Evolutionary conservation across 1,284 basidiomycete species (phyloP).

Genomic region (Chalciporus sp.): DNA sequence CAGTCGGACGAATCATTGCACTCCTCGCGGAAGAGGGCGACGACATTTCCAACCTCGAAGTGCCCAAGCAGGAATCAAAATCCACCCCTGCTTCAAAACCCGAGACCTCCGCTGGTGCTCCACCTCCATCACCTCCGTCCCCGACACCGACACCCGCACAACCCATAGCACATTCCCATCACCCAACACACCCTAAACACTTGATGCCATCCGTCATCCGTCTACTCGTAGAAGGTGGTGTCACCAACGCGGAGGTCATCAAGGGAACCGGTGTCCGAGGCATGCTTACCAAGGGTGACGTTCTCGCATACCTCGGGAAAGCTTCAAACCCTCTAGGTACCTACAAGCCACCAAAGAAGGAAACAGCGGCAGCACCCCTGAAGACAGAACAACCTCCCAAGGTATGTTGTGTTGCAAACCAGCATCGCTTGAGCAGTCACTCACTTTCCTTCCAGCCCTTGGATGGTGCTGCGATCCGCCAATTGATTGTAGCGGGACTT

Average conservation of each 20-base stretch:
- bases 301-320: constrained; percentile 79
- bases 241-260: constrained; percentile 59
- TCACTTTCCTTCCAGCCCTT: constrained; percentile 52
- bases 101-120: constrained; percentile 31
- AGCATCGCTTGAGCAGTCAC: constrained; percentile 31
- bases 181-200: constrained; percentile 58
- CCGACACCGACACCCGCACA: constrained; percentile 23
- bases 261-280: constrained; percentile 83
- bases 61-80: constrained; percentile 57
- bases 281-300: constrained; percentile 91
- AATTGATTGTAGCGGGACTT: constrained; percentile 73
- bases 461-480: constrained; percentile 70
- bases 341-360: constrained; percentile 50
- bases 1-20: constrained; percentile 88
- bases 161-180: constrained; percentile 24
- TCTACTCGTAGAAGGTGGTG: constrained; percentile 60
- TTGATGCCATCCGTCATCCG: constrained; percentile 80
- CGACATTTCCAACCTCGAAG: constrained; percentile 84
- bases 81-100: constrained; percentile 24
- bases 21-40: constrained; percentile 97
- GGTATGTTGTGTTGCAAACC: constrained; percentile 1
- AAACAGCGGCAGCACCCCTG: constrained; percentile 30
- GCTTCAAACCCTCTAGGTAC: constrained; percentile 80
- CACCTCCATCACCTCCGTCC: constrained; percentile 35
- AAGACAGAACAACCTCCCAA: constrained; percentile 34